These are phyloP conservation scores for Zasmidium citrigriseum DNA, from an alignment of 2,329 filamentous ascomycete genomes.

Conservation along the genomic window DNA sequence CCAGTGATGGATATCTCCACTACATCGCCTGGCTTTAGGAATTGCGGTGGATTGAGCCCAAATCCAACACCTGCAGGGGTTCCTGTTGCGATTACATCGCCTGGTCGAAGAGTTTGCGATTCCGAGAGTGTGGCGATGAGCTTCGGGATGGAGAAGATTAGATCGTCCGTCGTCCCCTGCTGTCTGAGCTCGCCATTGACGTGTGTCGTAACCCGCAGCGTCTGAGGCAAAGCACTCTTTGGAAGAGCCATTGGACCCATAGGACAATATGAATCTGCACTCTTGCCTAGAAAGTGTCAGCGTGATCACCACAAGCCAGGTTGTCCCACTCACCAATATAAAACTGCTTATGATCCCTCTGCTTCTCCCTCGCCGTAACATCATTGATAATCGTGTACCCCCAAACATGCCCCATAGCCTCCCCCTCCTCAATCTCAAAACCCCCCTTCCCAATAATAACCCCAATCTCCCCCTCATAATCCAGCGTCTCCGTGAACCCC, in stretches of 20 bases:
- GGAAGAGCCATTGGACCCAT: constrained; percentile 56
- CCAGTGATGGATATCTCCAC: constrained; percentile 14
- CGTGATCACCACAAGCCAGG: constrained; percentile 32
- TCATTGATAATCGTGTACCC: constrained; percentile 78
- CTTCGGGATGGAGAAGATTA: constrained; percentile 48
- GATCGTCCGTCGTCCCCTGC: constrained; percentile 39
- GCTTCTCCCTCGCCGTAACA: constrained; percentile 74
- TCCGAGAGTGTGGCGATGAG: constrained; percentile 36
- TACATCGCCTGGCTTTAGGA: constrained; percentile 36
- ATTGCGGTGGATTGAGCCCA: constrained; percentile 34
- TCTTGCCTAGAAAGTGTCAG: constrained; percentile 53
- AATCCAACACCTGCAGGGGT: constrained; percentile 44
- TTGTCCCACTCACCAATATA: constrained; percentile 60
- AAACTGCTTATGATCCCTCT: constrained; percentile 57
- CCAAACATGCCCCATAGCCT: constrained; percentile 64
- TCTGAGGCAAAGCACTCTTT: constrained; percentile 44
- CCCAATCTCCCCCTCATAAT: constrained; percentile 49
- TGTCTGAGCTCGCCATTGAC: constrained; percentile 53
- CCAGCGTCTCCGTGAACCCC: constrained; percentile 54
- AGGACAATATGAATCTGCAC: constrained; percentile 35
- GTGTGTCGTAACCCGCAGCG: constrained; percentile 34
- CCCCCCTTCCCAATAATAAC: constrained; percentile 57
- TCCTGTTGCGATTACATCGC: constrained; percentile 54
- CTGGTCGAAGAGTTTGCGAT: constrained; percentile 47
- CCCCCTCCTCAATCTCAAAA: constrained; percentile 49